These are phyloP conservation scores for Dactylellina haptotyla DNA, from an alignment of 2,329 filamentous ascomycete species.

Conservation along the genomic window DNA sequence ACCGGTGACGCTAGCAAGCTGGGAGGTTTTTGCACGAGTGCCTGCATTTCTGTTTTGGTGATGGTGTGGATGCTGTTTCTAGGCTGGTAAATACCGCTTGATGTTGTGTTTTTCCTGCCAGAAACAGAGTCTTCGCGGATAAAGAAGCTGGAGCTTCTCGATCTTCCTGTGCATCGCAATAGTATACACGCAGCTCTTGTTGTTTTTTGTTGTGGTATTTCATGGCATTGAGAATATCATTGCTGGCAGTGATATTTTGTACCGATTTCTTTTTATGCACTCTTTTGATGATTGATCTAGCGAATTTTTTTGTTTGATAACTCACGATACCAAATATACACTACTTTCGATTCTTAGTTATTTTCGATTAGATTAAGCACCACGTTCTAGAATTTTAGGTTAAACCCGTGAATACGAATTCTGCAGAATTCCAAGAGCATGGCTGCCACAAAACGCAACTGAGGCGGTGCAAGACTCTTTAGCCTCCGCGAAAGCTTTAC, in stretches of 20 bases:
- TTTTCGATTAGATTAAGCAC: not conserved
- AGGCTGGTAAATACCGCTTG: constrained; percentile 5
- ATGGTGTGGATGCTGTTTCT: constrained; percentile 13
- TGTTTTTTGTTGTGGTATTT: not conserved
- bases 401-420: not conserved
- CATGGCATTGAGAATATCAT: constrained; percentile 1
- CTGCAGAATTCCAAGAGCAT: too few species aligned
- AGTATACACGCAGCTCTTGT: not conserved
- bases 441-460: too few species aligned
- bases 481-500: too few species aligned
- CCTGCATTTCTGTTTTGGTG: constrained; percentile 11
- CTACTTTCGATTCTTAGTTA: constrained; percentile 5
- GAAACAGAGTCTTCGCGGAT: not conserved
- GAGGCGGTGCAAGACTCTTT: too few species aligned
- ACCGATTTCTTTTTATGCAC: not conserved
- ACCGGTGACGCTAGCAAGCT: not conserved
- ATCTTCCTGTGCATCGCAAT: not conserved
- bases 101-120: not conserved
- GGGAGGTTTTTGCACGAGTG: not conserved
- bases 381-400: not conserved
- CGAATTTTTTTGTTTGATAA: not conserved
- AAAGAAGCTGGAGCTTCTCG: not conserved
- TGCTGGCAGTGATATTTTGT: constrained; percentile 13
- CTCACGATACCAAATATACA: constrained; percentile 19
- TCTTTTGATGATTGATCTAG: not conserved